These are phyloP conservation scores for Fragilaria crotonensis DNA, from an alignment of 108 stramenopile species.

Conservation along the genomic window DNA sequence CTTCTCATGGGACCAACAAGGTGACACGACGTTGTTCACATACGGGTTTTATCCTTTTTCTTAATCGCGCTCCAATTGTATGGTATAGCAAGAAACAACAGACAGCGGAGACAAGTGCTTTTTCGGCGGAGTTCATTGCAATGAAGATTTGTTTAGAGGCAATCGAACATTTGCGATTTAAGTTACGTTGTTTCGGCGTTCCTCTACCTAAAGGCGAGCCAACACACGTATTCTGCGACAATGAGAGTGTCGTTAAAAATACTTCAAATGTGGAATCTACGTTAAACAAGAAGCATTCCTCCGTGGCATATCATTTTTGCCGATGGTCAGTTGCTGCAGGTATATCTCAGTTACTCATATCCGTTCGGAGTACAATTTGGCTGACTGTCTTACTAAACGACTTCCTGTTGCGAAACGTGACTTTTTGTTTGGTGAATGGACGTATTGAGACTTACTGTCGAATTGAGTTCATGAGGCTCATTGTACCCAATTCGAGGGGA, in stretches of 20 bases:
- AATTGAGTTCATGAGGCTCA: too few species aligned
- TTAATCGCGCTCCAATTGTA: constrained; percentile 25
- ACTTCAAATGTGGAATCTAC: too few species aligned
- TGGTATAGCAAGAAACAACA: constrained; percentile 28
- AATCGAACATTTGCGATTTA: too few species aligned
- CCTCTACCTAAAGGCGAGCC: too few species aligned
- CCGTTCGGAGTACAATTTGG: constrained; percentile 20
- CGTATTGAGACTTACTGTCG: too few species aligned
- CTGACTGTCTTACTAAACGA: constrained; percentile 30
- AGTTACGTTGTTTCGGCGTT: too few species aligned
- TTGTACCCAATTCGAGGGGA: too few species aligned
- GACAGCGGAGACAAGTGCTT: constrained; percentile 36
- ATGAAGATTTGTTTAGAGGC: too few species aligned
- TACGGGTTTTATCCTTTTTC: constrained; percentile 43
- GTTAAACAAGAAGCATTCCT: constrained; percentile 23
- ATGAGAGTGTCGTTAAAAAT: too few species aligned
- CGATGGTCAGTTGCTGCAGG: constrained; percentile 27
- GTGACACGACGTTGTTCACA: constrained; percentile 36
- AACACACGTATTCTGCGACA: too few species aligned
- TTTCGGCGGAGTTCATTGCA: constrained; percentile 53
- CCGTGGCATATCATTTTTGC: constrained; percentile 25
- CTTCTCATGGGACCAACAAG: constrained; percentile 35
- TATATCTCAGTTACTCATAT: constrained; percentile 14
- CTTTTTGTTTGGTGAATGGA: constrained; percentile 7
- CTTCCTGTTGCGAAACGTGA: constrained; percentile 8